Evolutionary conservation across 2,329 filamentous ascomycete genomes (phyloP).

Genomic region (Ascochyta koolunga): DNA sequence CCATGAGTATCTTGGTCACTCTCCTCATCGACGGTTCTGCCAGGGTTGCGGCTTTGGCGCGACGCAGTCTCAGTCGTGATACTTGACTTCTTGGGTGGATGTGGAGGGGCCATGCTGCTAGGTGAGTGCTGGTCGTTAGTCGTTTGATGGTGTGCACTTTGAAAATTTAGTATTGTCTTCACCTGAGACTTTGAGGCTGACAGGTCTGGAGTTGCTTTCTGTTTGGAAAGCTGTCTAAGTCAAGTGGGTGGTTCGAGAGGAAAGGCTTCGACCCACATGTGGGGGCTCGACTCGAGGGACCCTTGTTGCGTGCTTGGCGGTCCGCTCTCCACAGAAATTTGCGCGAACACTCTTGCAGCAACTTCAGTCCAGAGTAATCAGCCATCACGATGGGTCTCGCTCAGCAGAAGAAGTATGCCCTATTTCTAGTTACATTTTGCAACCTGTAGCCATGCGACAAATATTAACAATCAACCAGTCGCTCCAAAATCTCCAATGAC

Average conservation of each 20-base stretch:
- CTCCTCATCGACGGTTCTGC: slow-evolving; percentile 14
- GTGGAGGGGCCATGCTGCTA: slow-evolving; percentile 23
- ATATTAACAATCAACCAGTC: slow-evolving; percentile 48
- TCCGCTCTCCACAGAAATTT: slow-evolving; percentile 35
- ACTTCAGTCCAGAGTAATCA: slow-evolving; percentile 7
- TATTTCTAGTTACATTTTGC: too few species aligned
- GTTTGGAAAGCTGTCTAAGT: not conserved
- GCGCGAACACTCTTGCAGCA: slow-evolving; percentile 15
- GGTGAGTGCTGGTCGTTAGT: slow-evolving; percentile 27
- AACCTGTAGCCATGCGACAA: not conserved
- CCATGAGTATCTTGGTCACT: slow-evolving; percentile 1
- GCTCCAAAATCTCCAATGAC: slow-evolving; percentile 80
- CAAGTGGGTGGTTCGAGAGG: not conserved
- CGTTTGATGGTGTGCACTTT: not conserved
- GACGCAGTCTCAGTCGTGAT: slow-evolving; percentile 3
- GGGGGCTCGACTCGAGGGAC: slow-evolving; percentile 7
- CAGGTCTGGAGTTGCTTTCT: not conserved
- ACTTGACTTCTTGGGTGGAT: slow-evolving; percentile 15
- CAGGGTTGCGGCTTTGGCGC: slow-evolving; percentile 18
- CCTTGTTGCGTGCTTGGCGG: too few species aligned
- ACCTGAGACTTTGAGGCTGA: not conserved
- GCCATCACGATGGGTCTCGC: slow-evolving; percentile 68
- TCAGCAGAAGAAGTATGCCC: slow-evolving; percentile 67
- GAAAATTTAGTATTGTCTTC: slow-evolving; percentile 5
- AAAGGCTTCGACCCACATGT: slow-evolving; percentile 8